phyloP scores from a whole-genome alignment of 139 green algal genomes.

The Pleodorina starrii region DNA sequence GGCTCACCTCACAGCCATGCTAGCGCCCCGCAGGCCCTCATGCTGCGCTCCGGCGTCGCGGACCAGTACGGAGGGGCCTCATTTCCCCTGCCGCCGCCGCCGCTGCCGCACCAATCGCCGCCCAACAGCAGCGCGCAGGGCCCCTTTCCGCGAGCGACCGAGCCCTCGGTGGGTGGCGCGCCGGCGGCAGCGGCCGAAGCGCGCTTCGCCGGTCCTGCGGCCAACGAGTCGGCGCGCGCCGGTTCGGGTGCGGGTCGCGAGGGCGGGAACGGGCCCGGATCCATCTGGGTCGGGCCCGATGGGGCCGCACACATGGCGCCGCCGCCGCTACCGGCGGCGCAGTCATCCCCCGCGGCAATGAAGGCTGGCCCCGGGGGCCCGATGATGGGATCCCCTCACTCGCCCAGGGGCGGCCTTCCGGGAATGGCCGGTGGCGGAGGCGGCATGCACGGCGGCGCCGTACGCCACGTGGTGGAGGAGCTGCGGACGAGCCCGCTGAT shows the following conservation, averaged over 20 bases:
- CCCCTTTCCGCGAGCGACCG: too few species aligned
- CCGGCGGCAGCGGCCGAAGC: too few species aligned
- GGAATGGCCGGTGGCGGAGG: background rate
- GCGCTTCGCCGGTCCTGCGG: background rate
- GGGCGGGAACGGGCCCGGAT: background rate
- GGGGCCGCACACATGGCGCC: background rate
- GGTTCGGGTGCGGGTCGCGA: background rate
- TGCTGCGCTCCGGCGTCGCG: background rate
- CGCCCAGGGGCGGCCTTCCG: background rate
- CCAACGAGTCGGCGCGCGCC: background rate
- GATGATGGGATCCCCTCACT: background rate
- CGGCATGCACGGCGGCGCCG: background rate
- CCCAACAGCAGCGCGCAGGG: too few species aligned
- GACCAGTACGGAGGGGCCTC: background rate
- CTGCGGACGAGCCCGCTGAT: slow-evolving; percentile 31
- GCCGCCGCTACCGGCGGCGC: background rate
- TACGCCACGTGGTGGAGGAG: slow-evolving; percentile 32
- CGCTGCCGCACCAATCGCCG: background rate
- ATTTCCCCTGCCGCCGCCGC: background rate
- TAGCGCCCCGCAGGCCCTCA: background rate
- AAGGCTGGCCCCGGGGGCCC: background rate
- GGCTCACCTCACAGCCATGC: background rate
- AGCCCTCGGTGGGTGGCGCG: too few species aligned
- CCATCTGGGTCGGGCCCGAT: background rate
- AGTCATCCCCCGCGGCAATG: background rate